Evolutionary conservation across 306 rosid species (phyloP).

Genomic region (Canavalia ensiformis): DNA sequence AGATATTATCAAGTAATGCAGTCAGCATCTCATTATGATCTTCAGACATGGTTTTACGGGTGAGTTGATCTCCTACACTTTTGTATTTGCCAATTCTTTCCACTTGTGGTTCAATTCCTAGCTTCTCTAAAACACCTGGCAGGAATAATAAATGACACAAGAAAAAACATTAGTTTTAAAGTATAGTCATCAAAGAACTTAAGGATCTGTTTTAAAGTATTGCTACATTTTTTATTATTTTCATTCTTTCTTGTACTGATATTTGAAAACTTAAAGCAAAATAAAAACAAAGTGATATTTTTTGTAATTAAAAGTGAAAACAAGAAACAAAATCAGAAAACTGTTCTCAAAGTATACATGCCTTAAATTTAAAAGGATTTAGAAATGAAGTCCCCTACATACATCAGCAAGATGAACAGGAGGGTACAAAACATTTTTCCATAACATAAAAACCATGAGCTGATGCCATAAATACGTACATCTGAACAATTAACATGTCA

Average conservation of each 20-base stretch:
- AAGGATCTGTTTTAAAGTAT: neutral
- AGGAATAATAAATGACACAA: slow-evolving; percentile 7
- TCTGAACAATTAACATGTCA: slow-evolving; percentile 13
- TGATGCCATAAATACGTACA: slow-evolving; percentile 1
- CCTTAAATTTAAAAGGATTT: slow-evolving; percentile 23
- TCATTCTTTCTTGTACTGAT: neutral
- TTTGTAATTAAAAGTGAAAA: no score
- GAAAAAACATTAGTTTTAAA: slow-evolving; percentile 21
- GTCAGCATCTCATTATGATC: slow-evolving; percentile 90
- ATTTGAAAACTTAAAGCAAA: neutral
- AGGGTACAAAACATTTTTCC: slow-evolving; percentile 6
- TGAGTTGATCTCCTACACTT: slow-evolving; percentile 93
- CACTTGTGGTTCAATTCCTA: slow-evolving; percentile 92
- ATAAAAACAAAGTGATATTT: neutral
- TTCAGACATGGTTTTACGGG: slow-evolving; percentile 75
- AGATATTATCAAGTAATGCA: slow-evolving; percentile 86
- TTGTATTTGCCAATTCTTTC: slow-evolving; percentile 94
- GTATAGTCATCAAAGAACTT: slow-evolving; percentile 37
- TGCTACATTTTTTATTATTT: neutral
- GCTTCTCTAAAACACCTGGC: slow-evolving; percentile 84
- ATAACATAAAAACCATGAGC: neutral
- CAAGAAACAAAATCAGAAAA: neutral
- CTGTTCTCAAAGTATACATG: neutral
- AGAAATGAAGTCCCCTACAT: slow-evolving; percentile 22
- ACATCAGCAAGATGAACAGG: slow-evolving; percentile 30